A percentile compares a stretch with the other conserved stretches of the same genome.
Evolutionary conservation across 1,284 basidiomycete species (phyloP).

Genomic region (Ustilago curta): DNA sequence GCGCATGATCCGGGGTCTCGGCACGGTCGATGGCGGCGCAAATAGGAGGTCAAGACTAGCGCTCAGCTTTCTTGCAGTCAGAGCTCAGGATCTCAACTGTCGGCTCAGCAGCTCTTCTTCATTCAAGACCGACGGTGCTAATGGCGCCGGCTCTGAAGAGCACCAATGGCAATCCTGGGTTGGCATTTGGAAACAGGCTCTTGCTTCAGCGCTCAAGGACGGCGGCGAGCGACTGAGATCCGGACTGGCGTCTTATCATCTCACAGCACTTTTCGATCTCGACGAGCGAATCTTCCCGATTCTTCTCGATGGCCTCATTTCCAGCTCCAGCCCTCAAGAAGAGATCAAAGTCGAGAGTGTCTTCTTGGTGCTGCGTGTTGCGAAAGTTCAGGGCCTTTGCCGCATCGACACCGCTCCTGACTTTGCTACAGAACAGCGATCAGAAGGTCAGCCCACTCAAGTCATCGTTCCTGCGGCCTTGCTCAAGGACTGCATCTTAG

Average conservation of each 20-base stretch:
- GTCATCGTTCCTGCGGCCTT: conserved; percentile 42
- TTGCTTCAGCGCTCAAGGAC: conserved; percentile 25
- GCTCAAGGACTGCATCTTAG: conserved; percentile 51
- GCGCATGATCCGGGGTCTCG: conserved; percentile 48
- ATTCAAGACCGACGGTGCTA: neutral
- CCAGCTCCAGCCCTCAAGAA: neutral
- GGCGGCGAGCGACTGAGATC: conserved; percentile 46
- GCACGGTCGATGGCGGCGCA: conserved; percentile 46
- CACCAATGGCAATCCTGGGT: conserved; percentile 31
- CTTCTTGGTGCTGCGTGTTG: conserved; percentile 40
- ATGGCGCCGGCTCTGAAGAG: neutral
- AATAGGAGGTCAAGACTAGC: conserved; percentile 39
- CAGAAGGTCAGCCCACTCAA: conserved; percentile 16
- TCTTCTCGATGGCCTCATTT: conserved; percentile 34
- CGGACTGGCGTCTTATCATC: conserved; percentile 49
- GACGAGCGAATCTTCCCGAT: conserved; percentile 36
- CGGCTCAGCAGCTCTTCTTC: conserved; percentile 11
- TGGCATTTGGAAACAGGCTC: conserved; percentile 26
- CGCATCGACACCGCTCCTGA: conserved; percentile 30
- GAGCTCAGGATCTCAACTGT: conserved; percentile 32
- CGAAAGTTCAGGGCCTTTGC: conserved; percentile 41
- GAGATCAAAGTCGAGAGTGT: conserved; percentile 44
- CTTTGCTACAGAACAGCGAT: conserved; percentile 26
- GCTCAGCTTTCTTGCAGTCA: conserved; percentile 27
- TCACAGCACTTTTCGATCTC: conserved; percentile 42